phyloP scores from a whole-genome alignment of 148 eudicot species.

The Camellia lanceoleosa region DNA sequence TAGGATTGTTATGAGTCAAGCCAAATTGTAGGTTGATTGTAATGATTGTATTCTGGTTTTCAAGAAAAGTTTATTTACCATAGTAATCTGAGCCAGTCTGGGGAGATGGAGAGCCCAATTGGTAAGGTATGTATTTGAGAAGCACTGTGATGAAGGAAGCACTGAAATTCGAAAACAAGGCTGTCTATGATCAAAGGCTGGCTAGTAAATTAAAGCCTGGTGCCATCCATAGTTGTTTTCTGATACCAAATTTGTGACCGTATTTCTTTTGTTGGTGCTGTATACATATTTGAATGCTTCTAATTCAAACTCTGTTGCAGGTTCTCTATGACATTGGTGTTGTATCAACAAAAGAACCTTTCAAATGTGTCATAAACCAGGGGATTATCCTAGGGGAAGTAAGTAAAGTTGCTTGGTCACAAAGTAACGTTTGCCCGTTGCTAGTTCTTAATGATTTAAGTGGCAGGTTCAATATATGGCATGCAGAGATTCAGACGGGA shows the following conservation, averaged over 20 bases:
- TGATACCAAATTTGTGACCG: background rate
- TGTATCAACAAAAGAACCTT: slow-evolving; percentile 97
- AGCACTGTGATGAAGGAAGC: background rate
- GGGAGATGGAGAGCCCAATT: background rate
- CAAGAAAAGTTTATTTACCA: background rate
- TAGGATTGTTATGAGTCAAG: background rate
- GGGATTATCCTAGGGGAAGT: slow-evolving; percentile 97
- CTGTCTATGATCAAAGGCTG: background rate
- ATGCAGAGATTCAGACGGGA: slow-evolving; percentile 60
- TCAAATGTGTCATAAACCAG: slow-evolving; percentile 96
- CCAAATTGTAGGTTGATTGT: background rate
- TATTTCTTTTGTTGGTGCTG: background rate
- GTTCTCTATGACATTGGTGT: slow-evolving; percentile 95
- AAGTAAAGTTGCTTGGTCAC: slow-evolving; percentile 33
- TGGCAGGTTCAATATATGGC: slow-evolving; percentile 87
- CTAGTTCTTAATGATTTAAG: slow-evolving; percentile 26
- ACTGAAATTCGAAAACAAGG: background rate
- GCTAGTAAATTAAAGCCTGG: slow-evolving; percentile 1
- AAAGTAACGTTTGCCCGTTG: slow-evolving; percentile 5
- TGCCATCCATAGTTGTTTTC: slow-evolving; percentile 7
- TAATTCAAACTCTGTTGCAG: slow-evolving; percentile 35
- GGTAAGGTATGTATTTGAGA: background rate
- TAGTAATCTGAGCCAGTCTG: background rate
- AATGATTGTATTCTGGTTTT: slow-evolving; percentile 6
- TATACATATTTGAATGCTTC: background rate